Base-by-base conservation (phyloP, 345 rosid species). In the Populus euphratica region DNA sequence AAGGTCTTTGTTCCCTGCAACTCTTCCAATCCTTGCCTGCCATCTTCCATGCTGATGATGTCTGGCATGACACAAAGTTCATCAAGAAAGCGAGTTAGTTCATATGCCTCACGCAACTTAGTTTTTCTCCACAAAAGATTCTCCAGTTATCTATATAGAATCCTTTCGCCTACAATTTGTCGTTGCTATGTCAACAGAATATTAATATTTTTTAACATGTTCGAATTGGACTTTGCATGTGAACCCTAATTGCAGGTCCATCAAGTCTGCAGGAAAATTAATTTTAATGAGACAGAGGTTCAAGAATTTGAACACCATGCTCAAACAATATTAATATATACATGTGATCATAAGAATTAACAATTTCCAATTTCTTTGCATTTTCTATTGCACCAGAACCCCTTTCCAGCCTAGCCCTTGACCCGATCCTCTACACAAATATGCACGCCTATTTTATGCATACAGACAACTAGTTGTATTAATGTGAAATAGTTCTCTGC, bases 11-110 rank as follows among this genome's bases (percentile, higher is more conserved):
- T 81, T 81, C 35, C 83, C 83, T 12, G 83, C 83, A 36, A 81
- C 83, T 77, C 83, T 81, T 61, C 83, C 83, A 17, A 81, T 81
- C 70, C 83, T 81, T 59, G 83, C 83, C 52, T 81, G 83, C 83
- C 83, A 81, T 72, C 83, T 72, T 38, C 83, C 83, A 52, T 81
- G 83, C 21, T 81, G 83, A 52, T 81, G 83, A 70, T 81, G 83
- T 77, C 83, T 80, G 49, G 16, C 13, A 2, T 63, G 4, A 16
- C 18, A 44, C 9, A 1, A 21, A 54, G 5, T 8, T 18, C 2
- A 67, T 11, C 17, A 43, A 67, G 23, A 67, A 73, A 27, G 0
- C 50, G 64, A 21, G 50, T 41, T 68, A 38, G 20, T 68, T 8
- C 38, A 9, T 3, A n/a, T 23, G 14, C 29, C 64, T 23, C 64